Base-by-base conservation (phyloP, 129 eudicot species). In the carrot (Daucus carota) region DNA sequence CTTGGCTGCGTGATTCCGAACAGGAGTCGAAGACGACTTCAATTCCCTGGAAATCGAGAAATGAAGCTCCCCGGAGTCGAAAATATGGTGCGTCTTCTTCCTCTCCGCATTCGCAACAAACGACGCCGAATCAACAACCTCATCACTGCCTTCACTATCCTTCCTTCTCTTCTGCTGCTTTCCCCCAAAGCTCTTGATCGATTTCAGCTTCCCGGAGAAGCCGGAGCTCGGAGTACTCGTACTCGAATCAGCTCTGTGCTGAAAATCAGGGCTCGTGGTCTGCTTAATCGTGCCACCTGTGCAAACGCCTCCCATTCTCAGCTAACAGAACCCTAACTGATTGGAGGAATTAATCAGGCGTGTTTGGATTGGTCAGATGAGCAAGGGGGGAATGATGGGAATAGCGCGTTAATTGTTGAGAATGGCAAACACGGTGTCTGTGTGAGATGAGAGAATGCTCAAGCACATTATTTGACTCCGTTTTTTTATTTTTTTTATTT, bases 151-250 rank as follows among this genome's bases (percentile, higher is more conserved):
- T 38, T 52, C 43, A 34, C 81, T 73, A 42, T 81, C 70, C 54
- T 82, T 69, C 63, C 76, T 75, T 46, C 81, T 83, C 81, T 47
- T 80, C 77, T 80, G 79, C 59, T 68, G 63, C 31, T 57, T 57
- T 2, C 59, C 82, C 8, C 83, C 86, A 75, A 89, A 89, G 70
- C 92, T 89, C 80, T 45, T 82, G 1, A 82, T 72, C 6, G 91
- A 67, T 18, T 67, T 67, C 5, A 67, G 28, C 72, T 67, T 67
- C 11, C 72, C 72, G 13, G 72, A 67, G 40, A 67, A 67, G 14
- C 72, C 72, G 6, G 72, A 34, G 16, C 1, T n/a, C 8, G 63
- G 62, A 1, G 62, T 52, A 22, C 62, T 18, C 0, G 62, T 22
- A 54, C 9, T n/a, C 0, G 43, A 28, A 14, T 34, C 34, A 17